Percentiles rank a stretch among this genome's conserved stretches.
Conservation (phyloP, 2,329 filamentous ascomycete species). For the Sporothrix inflata region DNA sequence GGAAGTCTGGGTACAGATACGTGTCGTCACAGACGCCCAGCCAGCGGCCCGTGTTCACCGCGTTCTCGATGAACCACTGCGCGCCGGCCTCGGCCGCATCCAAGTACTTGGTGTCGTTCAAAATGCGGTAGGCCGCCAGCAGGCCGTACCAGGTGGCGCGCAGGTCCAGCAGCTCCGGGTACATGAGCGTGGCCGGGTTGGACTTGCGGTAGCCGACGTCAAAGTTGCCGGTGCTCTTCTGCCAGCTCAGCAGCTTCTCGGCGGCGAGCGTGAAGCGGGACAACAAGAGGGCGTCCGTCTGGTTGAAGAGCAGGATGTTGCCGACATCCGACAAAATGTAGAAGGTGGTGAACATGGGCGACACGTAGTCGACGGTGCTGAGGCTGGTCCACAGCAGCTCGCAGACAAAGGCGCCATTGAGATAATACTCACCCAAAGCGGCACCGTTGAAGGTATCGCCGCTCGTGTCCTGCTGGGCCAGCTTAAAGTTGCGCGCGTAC, state of each 20-base stretch:
- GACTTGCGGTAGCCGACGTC: slow-evolving; percentile 30
- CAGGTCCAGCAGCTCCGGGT: slow-evolving; percentile 29
- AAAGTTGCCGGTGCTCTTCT: slow-evolving; percentile 27
- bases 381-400: slow-evolving; percentile 27
- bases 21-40: slow-evolving; percentile 31
- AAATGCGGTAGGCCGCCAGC: slow-evolving; percentile 27
- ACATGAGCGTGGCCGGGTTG: slow-evolving; percentile 27
- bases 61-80: slow-evolving; percentile 26
- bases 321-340: slow-evolving; percentile 27
- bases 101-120: slow-evolving; percentile 27
- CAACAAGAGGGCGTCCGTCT: slow-evolving; percentile 3
- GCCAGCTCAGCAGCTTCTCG: slow-evolving; percentile 30
- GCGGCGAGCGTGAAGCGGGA: slow-evolving; percentile 26
- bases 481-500: slow-evolving; percentile 31
- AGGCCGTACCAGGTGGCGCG: slow-evolving; percentile 32
- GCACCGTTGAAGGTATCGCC: slow-evolving; percentile 26
- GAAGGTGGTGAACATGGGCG: slow-evolving; percentile 29
- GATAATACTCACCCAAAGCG: slow-evolving; percentile 28
- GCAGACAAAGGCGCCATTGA: slow-evolving; percentile 23
- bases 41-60: slow-evolving; percentile 29
- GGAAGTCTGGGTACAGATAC: slow-evolving; percentile 29
- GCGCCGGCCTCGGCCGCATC: slow-evolving; percentile 28
- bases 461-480: slow-evolving; percentile 28
- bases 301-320: slow-evolving; percentile 30
- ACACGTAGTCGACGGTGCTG: slow-evolving; percentile 28